Base-by-base conservation (phyloP, 2,329 filamentous ascomycete species). In the Arthrocladium fulminans region DNA sequence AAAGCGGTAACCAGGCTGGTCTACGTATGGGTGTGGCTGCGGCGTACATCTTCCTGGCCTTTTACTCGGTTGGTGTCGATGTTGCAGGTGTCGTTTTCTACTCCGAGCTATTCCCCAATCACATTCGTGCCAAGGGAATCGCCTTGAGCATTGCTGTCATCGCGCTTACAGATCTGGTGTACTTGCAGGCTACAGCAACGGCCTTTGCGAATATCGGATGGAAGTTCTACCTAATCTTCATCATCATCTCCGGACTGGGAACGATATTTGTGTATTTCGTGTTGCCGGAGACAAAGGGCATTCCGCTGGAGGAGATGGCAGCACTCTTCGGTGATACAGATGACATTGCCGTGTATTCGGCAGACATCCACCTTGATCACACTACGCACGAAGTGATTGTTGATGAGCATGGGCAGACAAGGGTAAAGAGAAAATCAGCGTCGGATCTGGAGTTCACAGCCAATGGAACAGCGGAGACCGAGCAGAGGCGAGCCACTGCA, bases 11-110 rank as follows among this genome's bases (percentile, higher is more conserved):
- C 41, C 41, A 50, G 17, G 52, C 52, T n/a, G 54, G 54, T 13
- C 50, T 56, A n/a, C 48, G 47, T 23, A 51, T 50, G 47, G 49
- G 51, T 15, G 51, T 58, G 13, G 80, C 86, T 53, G 90, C 92
- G 72, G 90, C 90, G 2, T 56, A 52, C 46, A 49, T 51, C 24
- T 56, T 54, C 52, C 52, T 56, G 19, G 35, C 34, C 23, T 52
- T 54, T 27, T 54, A 56, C 30, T 47, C 51, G 3, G 54, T 50
- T 17, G 52, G 52, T 27, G 50, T 54, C 30, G 52, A 54, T 25
- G 50, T 56, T 30, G 50, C 50, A 3, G 52, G 54, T 12, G 50
- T 53, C 49, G 54, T 53, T 13, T 54, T 51, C 39, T 54, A 51
- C 51, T 54, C 48, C 49, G 54, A 56, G 45, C 51, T 56, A 38